Evolutionary conservation across 169 alveolate species (phyloP).

Genomic region (Besnoitia besnoiti): DNA sequence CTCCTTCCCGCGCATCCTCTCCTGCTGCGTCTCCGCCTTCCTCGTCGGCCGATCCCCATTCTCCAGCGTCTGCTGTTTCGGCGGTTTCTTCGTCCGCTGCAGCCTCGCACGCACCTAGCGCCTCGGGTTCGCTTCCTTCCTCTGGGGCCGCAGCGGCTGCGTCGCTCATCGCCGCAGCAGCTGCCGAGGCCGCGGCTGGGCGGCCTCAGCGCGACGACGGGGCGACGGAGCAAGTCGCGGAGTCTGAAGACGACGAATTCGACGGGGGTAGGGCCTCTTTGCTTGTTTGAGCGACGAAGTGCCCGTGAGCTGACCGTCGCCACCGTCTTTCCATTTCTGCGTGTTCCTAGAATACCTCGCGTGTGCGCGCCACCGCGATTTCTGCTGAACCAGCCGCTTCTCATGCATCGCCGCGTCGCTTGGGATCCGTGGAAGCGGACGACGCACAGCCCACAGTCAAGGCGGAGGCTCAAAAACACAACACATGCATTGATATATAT

Average conservation of each 20-base stretch:
- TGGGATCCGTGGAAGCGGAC: too few species aligned
- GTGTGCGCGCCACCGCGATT: too few species aligned
- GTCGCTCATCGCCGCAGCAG: not conserved
- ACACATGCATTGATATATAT: not conserved
- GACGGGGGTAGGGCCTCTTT: not conserved
- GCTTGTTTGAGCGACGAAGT: not conserved
- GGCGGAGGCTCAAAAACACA: not conserved
- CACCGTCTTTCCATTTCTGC: not conserved
- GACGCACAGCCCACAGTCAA: too few species aligned
- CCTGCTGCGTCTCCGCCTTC: not conserved
- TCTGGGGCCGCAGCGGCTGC: slow-evolving; percentile 19
- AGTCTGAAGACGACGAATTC: slow-evolving; percentile 5
- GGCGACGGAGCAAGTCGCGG: not conserved
- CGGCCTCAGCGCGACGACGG: slow-evolving; percentile 6
- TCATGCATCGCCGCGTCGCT: too few species aligned
- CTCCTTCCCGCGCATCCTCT: not conserved
- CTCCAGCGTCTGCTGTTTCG: not conserved
- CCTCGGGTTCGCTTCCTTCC: not conserved
- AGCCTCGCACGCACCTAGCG: not conserved
- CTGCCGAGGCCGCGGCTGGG: slow-evolving; percentile 28
- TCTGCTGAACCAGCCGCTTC: too few species aligned
- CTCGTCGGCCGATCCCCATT: not conserved
- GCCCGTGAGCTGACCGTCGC: not conserved
- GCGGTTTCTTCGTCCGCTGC: not conserved
- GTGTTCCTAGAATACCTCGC: too few species aligned